A percentile compares a stretch with the other conserved stretches of the same genome.
These are phyloP conservation scores for Phytophthora meadii DNA, from an alignment of 352 stramenopile genomes.

Conservation along the genomic window DNA sequence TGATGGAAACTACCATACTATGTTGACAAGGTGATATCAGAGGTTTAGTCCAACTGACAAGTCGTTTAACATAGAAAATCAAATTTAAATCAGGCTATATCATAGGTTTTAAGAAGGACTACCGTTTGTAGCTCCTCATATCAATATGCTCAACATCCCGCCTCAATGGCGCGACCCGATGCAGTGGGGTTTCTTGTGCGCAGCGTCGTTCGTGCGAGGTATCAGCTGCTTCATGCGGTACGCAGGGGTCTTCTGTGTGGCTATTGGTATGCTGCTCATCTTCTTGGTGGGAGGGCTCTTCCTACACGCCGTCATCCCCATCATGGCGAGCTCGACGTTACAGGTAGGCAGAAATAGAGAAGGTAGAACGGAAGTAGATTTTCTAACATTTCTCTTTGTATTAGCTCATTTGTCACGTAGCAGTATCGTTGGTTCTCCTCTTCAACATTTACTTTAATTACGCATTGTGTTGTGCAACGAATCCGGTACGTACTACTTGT, in stretches of 20 bases:
- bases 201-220: slow-evolving; percentile 35
- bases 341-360: slow-evolving; percentile 33
- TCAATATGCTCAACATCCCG: slow-evolving; percentile 25
- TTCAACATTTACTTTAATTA: slow-evolving; percentile 87
- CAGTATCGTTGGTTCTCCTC: slow-evolving; percentile 41
- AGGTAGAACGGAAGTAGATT: background rate
- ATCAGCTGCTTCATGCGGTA: slow-evolving; percentile 58
- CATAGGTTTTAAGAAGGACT: background rate
- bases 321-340: slow-evolving; percentile 46
- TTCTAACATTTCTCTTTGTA: background rate
- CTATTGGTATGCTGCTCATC: slow-evolving; percentile 56
- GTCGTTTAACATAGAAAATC: background rate
- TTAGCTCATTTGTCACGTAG: slow-evolving; percentile 45
- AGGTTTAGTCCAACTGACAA: background rate
- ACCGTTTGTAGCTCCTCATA: background rate
- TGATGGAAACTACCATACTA: background rate
- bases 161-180: slow-evolving; percentile 64
- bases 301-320: slow-evolving; percentile 59
- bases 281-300: slow-evolving; percentile 52
- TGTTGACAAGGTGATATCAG: slow-evolving; percentile 4
- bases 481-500: slow-evolving; percentile 41
- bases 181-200: slow-evolving; percentile 51
- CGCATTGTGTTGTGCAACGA: slow-evolving; percentile 62
- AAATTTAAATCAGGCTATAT: background rate
- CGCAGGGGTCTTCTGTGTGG: slow-evolving; percentile 49